Evolutionary conservation across 164 flowering plant species (phyloP), one percentile per base, ranked within the genome.

Genomic region (Litsea cubeba): DNA sequence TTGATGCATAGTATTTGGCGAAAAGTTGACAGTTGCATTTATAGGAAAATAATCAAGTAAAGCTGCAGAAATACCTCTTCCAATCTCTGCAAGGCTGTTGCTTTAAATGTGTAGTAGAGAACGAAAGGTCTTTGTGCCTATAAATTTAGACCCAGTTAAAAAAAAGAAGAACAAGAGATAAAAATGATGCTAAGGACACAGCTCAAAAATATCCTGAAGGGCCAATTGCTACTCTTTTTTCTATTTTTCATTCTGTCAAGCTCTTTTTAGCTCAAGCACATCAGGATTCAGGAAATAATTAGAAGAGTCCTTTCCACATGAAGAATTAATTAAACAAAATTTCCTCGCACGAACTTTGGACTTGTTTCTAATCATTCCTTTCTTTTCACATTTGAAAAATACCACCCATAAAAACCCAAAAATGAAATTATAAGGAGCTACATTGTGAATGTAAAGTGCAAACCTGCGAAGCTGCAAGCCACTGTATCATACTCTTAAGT

Each of bases 401-500:
- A 18, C 20, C 2, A 17, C 30, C 32, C 46, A 60, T n/a, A 25
- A 12, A 58, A 58, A 18, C 25, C n/a, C 40, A 35, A 67, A 71
- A 64, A 64, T 5, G 22, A 7, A 1, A 32, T 35, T 3, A 4
- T 14, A 4, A 3, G 28, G 17, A 66, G 14, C n/a, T 17, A n/a
- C 17, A 75, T 58, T 22, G 22, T 46, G 62, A n/a, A 35, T 2
- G 62, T 57, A 30, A 12, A 65, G 64, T 32, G 74, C 71, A 60
- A 71, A 92, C 97, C 95, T 93, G 94, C 69, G 98, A 92, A 75
- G 92, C 95, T 46, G 98, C 97, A 83, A 95, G 91, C 99, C 99
- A 95, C 77, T 95, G 99, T 72, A 91, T 82, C 30, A 87, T 80
- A 72, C 87, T 35, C 79, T 95, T 95, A 15, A 95, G 76, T 78